phyloP scores from a whole-genome alignment of 2,329 filamentous ascomycete genomes.

The Fusarium torulosum region DNA sequence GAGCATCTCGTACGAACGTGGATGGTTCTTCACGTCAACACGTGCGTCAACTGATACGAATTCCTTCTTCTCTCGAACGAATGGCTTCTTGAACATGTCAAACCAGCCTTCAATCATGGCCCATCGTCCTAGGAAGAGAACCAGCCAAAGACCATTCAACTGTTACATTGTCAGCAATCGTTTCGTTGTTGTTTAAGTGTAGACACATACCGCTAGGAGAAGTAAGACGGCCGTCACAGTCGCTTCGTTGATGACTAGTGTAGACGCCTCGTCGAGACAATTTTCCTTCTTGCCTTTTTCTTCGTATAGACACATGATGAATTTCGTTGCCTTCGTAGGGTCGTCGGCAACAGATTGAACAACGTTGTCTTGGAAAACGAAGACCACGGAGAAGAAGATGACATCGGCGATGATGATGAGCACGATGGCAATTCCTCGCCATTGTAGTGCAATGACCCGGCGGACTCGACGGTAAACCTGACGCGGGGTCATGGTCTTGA shows the following conservation, averaged over 20 bases:
- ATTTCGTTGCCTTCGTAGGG: conserved; percentile 67
- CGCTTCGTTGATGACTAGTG: conserved; percentile 77
- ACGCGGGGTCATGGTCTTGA: conserved; percentile 81
- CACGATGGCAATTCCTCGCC: conserved; percentile 92
- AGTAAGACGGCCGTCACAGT: conserved; percentile 86
- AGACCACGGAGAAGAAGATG: conserved; percentile 92
- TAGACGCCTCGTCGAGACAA: conserved; percentile 72
- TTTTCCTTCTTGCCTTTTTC: conserved; percentile 67
- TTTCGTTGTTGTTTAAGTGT: background rate
- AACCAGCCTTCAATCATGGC: conserved; percentile 90
- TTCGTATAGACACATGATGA: conserved; percentile 78
- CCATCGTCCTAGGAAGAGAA: conserved; percentile 83
- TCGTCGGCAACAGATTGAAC: conserved; percentile 70
- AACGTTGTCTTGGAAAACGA: conserved; percentile 86
- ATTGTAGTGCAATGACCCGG: conserved; percentile 90
- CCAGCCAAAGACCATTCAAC: conserved; percentile 87
- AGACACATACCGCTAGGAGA: conserved; percentile 76
- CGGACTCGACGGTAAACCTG: conserved; percentile 90
- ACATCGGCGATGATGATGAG: conserved; percentile 91
- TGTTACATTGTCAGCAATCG: conserved; percentile 51
- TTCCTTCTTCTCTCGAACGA: conserved; percentile 73
- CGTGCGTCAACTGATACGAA: conserved; percentile 90
- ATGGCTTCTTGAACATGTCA: conserved; percentile 68
- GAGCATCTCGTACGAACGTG: conserved; percentile 85
- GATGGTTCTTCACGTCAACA: conserved; percentile 69